These are phyloP conservation scores for Tricholoma matsutake DNA, from an alignment of 768 basidiomycete species.

Conservation along the genomic window DNA sequence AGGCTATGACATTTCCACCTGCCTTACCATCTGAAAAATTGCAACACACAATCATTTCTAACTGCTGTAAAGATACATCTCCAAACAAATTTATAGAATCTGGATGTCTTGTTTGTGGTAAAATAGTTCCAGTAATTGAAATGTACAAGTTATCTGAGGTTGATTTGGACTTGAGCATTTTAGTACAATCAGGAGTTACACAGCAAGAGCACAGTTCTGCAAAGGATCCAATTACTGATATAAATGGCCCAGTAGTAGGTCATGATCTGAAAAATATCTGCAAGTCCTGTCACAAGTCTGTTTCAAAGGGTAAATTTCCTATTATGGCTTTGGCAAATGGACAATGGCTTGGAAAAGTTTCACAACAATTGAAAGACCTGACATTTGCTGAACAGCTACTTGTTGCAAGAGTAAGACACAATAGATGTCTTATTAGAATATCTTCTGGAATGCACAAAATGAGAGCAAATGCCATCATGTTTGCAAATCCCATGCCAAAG, in stretches of 20 bases:
- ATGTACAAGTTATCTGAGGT: no score
- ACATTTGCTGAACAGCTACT: not conserved
- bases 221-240: not conserved
- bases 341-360: not conserved
- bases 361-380: not conserved
- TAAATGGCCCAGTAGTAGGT: not conserved
- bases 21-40: not conserved
- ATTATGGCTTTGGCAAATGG: no score
- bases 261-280: no score
- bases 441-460: no score
- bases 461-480: constrained; percentile 28
- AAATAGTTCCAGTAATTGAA: no score
- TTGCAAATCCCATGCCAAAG: constrained; percentile 25
- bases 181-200: not conserved
- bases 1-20: not conserved
- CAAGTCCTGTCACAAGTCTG: no score
- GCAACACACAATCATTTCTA: not conserved
- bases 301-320: no score
- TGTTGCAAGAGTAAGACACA: not conserved
- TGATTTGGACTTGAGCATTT: not conserved
- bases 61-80: not conserved
- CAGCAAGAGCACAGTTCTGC: not conserved
- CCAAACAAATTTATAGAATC: no score
- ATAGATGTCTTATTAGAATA: no score
- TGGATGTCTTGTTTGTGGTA: no score